Evolutionary conservation across 495 filamentous ascomycete genomes (phyloP), one percentile per base, ranked within the genome.

Genomic region (Pseudotulostoma volvatum): DNA sequence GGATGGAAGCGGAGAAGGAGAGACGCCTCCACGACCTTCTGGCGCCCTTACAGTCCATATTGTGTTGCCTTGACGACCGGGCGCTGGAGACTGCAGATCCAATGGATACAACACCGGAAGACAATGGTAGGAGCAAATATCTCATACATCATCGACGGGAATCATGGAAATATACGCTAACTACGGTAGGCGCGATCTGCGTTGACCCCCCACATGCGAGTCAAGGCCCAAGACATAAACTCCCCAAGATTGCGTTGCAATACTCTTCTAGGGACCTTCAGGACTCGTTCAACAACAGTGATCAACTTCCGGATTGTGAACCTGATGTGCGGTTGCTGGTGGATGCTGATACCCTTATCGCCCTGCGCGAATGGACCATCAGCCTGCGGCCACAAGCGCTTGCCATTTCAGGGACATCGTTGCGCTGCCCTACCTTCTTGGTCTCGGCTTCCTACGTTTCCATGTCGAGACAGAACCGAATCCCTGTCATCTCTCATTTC

Each of bases 401-500:
- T 9, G 56, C 57, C 20, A 47, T 68, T 11, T 59, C 55, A 16
- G 60, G n/a, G 46, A 46, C 7, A 46, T 51, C 1, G 47, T 30
- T 1, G 50, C 46, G 50, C 7, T 56, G 50, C 21, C 56, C 58
- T 1, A 57, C 59, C n/a, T 44, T 56, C 9, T 40, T 60, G 7
- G 51, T 66, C 19, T 60, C 65, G 8, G 52, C 61, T 9, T 58
- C 54, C 32, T 65, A 57, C 39, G 53, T 54, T 9, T 52, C 37
- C 9, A 52, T 53, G 20, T 56, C 63, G 14, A 54, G 54, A 2
- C 45, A 59, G 30, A 49, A 54, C 3, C 43, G 44, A 25, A 45
- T 66, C n/a, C 65, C 65, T 0, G 49, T 61, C 1, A 53, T 68
- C 31, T 60, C 61, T 7, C 63, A 63, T 35, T 65, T 66, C 39